Evolutionary conservation across 140 eudicot genomes (phyloP), one percentile per base, ranked within the genome.

Genomic region (Stevia rebaudiana): DNA sequence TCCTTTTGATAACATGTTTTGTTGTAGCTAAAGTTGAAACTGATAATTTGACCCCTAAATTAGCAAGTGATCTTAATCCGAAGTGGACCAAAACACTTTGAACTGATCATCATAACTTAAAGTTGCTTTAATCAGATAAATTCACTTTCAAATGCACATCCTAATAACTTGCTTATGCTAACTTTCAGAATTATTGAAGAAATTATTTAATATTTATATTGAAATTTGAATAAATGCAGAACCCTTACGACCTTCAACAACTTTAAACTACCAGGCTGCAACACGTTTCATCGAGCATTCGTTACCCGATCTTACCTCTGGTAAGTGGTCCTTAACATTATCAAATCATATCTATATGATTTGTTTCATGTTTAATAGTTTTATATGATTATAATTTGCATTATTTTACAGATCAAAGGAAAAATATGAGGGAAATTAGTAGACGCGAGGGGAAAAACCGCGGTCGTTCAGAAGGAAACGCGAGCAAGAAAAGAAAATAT

Each of bases 211-310:
- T 31, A 18, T 40, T 37, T 51, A 25, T 11, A 5, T 49, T 37
- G 2, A 2, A 28, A 28, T 28, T 28, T 28, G 28, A 42, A 3
- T 65, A 47, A 33, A 43, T 81, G 87, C 65, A 92, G 98, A 85
- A 18, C 96, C 98, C 16, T 50, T 88, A 64, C 79, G 95, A 35
- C 95, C 98, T 67, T 79, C 86, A 15, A 67, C 92, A 3, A 85
- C 82, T 12, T 31, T 92, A 55, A 92, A 92, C 79, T 69, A 79
- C 44, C 87, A 71, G 41, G 98, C 94, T 46, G 98, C 98, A 49
- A 78, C 96, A 19, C 95, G 98, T 37, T 86, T 92, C 67, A 88
- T 92, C 17, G 94, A 83, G 78, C 98, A 92, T 73, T 92, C 96
- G 1, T 81, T 92, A 65, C 96, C 96, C 22, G 90, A 92, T 59